Percentiles rank a stretch among this genome's conserved stretches.
Evolutionary conservation across 1,284 basidiomycete species (phyloP).

Genomic region (Thecaphora frezii): DNA sequence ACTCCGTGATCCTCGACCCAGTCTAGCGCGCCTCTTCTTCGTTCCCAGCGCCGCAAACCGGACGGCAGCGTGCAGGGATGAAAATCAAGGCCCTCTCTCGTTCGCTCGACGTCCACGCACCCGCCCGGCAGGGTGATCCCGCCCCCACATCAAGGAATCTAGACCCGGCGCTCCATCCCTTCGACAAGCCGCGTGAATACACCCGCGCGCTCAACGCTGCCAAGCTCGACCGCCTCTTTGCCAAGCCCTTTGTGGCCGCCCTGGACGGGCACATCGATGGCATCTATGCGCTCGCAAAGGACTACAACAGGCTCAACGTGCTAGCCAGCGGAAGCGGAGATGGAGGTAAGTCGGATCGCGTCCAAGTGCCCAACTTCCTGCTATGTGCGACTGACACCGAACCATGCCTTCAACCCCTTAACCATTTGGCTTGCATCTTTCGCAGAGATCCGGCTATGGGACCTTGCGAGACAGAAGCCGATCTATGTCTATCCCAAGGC

Average conservation of each 20-base stretch:
- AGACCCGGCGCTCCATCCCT: conserved; percentile 90
- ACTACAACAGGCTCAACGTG: conserved; percentile 74
- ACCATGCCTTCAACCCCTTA: too few species aligned
- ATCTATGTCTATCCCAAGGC: conserved; percentile 74
- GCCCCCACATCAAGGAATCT: conserved; percentile 88
- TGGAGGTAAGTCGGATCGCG: conserved; percentile 69
- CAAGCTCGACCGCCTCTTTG: conserved; percentile 95
- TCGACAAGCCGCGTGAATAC: conserved; percentile 87
- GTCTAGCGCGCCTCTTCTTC: neutral
- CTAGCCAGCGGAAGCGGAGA: conserved; percentile 95
- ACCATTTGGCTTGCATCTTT: neutral
- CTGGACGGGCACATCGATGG: conserved; percentile 94
- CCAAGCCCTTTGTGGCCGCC: conserved; percentile 89
- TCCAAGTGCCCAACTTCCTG: neutral
- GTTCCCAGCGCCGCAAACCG: neutral
- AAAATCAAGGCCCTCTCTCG: conserved; percentile 87
- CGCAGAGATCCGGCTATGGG: conserved; percentile 82
- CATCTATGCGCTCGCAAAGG: conserved; percentile 82
- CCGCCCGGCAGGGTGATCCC: conserved; percentile 68
- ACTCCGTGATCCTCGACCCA: too few species aligned
- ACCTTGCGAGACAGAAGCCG: conserved; percentile 72
- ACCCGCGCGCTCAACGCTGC: conserved; percentile 90
- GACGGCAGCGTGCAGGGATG: conserved; percentile 51
- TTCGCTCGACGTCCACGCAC: conserved; percentile 74
- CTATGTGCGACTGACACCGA: too few species aligned